Conservation (phyloP, 805 yeast genomes). For the Ogataea nakhonphanomensis region DNA sequence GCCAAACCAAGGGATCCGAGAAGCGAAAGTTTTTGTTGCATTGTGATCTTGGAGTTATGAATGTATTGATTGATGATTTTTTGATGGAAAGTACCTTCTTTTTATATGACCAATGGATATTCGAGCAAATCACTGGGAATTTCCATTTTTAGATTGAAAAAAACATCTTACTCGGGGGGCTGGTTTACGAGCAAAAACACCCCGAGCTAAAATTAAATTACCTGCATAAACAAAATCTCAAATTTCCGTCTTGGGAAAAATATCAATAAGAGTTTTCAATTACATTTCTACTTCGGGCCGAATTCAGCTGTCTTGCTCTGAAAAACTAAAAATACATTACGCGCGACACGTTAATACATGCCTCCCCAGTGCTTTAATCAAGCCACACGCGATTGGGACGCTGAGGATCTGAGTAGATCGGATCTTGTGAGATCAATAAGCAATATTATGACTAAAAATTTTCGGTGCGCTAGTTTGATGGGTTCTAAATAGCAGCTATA, state of each 20-base stretch:
- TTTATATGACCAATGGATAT: constrained; percentile 6
- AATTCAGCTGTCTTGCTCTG: not conserved
- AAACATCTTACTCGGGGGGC: constrained; percentile 14
- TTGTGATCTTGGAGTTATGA: constrained; percentile 7
- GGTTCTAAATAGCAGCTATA: not conserved
- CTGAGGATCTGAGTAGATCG: not conserved
- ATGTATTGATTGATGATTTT: constrained; percentile 1
- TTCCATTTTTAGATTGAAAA: constrained; percentile 5
- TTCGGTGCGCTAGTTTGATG: too few relatives aligned
- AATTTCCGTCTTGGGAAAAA: constrained; percentile 6
- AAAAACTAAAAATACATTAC: too few relatives aligned
- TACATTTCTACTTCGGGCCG: constrained; percentile 10
- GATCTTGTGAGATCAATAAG: not conserved
- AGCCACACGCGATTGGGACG: constrained; percentile 1
- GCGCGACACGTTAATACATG: too few relatives aligned
- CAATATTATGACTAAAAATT: too few relatives aligned
- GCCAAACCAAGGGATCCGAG: constrained; percentile 41
- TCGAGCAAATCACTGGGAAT: constrained; percentile 6
- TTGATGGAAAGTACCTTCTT: not conserved
- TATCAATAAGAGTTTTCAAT: constrained; percentile 8
- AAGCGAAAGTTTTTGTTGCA: constrained; percentile 25
- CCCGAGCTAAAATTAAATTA: constrained; percentile 9
- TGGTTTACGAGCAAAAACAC: constrained; percentile 13
- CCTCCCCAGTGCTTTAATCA: not conserved
- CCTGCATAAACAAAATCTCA: constrained; percentile 12